Percentiles rank a stretch among this genome's conserved stretches.
Evolutionary conservation across 805 yeast genomes (phyloP).

Genomic region (Priceomyces castillae): DNA sequence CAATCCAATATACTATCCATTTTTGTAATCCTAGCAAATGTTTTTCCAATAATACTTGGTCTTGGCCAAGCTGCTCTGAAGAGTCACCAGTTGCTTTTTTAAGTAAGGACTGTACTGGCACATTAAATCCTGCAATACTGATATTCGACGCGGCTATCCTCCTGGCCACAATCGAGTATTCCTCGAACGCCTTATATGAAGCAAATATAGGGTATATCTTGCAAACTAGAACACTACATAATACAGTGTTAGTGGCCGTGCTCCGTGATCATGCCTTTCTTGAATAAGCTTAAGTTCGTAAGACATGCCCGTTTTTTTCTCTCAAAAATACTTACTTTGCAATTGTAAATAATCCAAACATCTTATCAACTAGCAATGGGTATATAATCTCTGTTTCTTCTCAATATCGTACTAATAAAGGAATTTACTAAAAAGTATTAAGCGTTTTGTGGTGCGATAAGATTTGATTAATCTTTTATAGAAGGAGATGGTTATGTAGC

Average conservation of each 20-base stretch:
- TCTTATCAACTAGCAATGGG: conserved; percentile 1
- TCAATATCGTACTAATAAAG: not conserved
- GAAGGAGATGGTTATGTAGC: conserved; percentile 6
- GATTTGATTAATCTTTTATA: conserved; percentile 6
- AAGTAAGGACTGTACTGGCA: conserved; percentile 38
- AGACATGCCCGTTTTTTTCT: not conserved
- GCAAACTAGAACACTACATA: conserved; percentile 34
- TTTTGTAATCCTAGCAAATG: conserved; percentile 32
- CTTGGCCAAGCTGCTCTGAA: conserved; percentile 9
- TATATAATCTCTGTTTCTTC: not conserved
- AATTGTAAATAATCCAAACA: conserved; percentile 17
- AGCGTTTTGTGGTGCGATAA: conserved; percentile 10
- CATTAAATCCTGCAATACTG: conserved; percentile 36
- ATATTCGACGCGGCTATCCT: conserved; percentile 27
- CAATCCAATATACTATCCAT: conserved; percentile 62
- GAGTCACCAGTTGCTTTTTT: conserved; percentile 24
- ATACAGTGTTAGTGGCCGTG: conserved; percentile 8
- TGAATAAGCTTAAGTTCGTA: not conserved
- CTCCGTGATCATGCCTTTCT: conserved; percentile 2
- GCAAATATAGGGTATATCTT: conserved; percentile 59
- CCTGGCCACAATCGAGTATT: conserved; percentile 32
- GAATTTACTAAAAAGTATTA: not conserved
- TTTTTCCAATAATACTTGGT: conserved; percentile 17
- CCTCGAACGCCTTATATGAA: conserved; percentile 55
- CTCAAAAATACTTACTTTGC: conserved; percentile 4